Conservation (phyloP, 2,329 filamentous ascomycete genomes). For the Leptodontidium sp. region DNA sequence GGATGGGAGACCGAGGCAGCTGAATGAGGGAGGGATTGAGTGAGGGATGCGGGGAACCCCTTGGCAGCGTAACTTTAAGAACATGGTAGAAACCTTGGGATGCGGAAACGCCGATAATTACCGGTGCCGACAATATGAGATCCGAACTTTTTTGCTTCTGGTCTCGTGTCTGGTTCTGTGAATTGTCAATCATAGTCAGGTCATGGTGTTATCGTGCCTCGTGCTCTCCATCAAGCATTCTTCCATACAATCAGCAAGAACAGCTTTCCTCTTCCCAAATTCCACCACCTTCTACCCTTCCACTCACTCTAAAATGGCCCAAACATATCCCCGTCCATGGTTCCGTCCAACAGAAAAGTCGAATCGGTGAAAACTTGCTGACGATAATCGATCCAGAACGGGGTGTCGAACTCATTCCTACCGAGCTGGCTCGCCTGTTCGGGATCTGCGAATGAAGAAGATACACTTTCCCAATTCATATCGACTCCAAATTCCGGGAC, state of each 20-base stretch:
- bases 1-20: background rate
- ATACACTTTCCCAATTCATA: background rate
- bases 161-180: too few species aligned
- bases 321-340: background rate
- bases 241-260: too few species aligned
- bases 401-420: background rate
- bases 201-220: too few species aligned
- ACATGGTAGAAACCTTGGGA: background rate
- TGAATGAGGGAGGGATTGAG: background rate
- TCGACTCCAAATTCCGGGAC: background rate
- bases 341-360: background rate
- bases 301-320: background rate
- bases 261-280: too few species aligned
- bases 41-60: slow-evolving; percentile 7
- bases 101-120: background rate
- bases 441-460: background rate
- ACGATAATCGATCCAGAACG: slow-evolving; percentile 8
- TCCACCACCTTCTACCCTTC: too few species aligned
- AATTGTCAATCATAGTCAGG: too few species aligned
- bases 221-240: too few species aligned
- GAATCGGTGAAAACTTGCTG: slow-evolving; percentile 8
- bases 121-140: too few species aligned
- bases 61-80: background rate
- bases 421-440: background rate
- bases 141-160: background rate